A percentile compares a stretch with the other conserved stretches of the same genome.
Conservation (phyloP, 768 basidiomycete genomes). For the Xanthoconium purpureum region DNA sequence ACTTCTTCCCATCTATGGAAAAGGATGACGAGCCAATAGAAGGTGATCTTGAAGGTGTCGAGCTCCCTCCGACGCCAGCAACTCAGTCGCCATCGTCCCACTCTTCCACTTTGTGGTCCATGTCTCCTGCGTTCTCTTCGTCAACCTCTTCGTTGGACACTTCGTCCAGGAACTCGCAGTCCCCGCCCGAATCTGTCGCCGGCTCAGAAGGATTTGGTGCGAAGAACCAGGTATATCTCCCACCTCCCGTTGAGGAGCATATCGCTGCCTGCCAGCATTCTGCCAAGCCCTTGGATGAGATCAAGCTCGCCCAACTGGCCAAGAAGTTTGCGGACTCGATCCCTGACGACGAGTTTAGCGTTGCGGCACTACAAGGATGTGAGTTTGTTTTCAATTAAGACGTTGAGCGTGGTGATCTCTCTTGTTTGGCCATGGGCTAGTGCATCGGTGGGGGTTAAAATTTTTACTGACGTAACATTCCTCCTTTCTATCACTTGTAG, state of each 20-base stretch:
- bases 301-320: conserved; percentile 64
- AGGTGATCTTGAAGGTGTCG: conserved; percentile 46
- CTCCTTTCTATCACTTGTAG: conserved; percentile 33
- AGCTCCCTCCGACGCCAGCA: conserved; percentile 38
- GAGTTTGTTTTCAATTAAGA: conserved; percentile 38
- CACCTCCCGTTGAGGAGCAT: conserved; percentile 62
- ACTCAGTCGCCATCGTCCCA: conserved; percentile 43
- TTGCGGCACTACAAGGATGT: conserved; percentile 90
- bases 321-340: conserved; percentile 77
- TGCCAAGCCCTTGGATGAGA: conserved; percentile 62
- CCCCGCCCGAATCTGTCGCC: conserved; percentile 17
- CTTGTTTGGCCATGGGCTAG: conserved; percentile 20
- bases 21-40: conserved; percentile 39
- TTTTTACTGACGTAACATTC: conserved; percentile 25
- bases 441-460: conserved; percentile 20
- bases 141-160: conserved; percentile 38
- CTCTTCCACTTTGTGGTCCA: conserved; percentile 46
- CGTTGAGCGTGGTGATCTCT: conserved; percentile 3
- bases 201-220: conserved; percentile 41
- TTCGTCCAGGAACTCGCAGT: conserved; percentile 29
- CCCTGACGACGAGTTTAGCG: conserved; percentile 83
- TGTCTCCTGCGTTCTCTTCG: conserved; percentile 44
- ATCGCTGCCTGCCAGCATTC: conserved; percentile 57
- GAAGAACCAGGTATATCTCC: conserved; percentile 57
- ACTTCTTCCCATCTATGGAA: conserved; percentile 84